These are phyloP conservation scores for Kurtzmaniella quercitrusa DNA, from an alignment of 1,139 yeast species.

Conservation along the genomic window DNA sequence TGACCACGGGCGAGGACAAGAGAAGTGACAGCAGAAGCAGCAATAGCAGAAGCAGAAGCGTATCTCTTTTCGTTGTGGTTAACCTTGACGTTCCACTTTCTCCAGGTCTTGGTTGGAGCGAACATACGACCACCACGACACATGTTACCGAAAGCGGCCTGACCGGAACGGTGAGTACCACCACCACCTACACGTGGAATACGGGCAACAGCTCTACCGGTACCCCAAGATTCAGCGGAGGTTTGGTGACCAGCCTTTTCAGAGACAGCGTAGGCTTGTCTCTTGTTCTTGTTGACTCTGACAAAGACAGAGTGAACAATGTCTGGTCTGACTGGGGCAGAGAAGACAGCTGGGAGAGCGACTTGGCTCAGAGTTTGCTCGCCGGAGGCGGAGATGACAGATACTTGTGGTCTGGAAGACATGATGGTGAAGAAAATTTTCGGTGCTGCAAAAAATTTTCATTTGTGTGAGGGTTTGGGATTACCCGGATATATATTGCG, in stretches of 20 bases:
- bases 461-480: neutral
- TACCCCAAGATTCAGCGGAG: slow-evolving; percentile 99
- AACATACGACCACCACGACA: slow-evolving; percentile 99
- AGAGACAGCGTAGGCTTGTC: slow-evolving; percentile 99
- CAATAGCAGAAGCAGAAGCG: slow-evolving; percentile 99
- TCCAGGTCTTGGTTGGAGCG: slow-evolving; percentile 99
- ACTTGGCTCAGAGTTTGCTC: slow-evolving; percentile 79
- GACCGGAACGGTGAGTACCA: slow-evolving; percentile 99
- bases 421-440: slow-evolving; percentile 30
- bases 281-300: slow-evolving; percentile 99
- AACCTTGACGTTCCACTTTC: slow-evolving; percentile 99
- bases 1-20: slow-evolving; percentile 99
- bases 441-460: slow-evolving; percentile 16
- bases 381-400: slow-evolving; percentile 88
- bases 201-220: slow-evolving; percentile 99
- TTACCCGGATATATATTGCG: slow-evolving; percentile 3
- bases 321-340: slow-evolving; percentile 99
- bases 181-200: slow-evolving; percentile 99
- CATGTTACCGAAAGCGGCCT: slow-evolving; percentile 99
- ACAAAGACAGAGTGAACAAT: slow-evolving; percentile 98
- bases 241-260: slow-evolving; percentile 99
- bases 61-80: slow-evolving; percentile 99
- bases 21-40: slow-evolving; percentile 98
- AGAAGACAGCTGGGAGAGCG: slow-evolving; percentile 97
- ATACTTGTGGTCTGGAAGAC: slow-evolving; percentile 93